Percentiles rank a stretch among this genome's conserved stretches.
These are phyloP conservation scores for Colletotrichum sp. DNA, from an alignment of 2,329 filamentous ascomycete species.

Conservation along the genomic window DNA sequence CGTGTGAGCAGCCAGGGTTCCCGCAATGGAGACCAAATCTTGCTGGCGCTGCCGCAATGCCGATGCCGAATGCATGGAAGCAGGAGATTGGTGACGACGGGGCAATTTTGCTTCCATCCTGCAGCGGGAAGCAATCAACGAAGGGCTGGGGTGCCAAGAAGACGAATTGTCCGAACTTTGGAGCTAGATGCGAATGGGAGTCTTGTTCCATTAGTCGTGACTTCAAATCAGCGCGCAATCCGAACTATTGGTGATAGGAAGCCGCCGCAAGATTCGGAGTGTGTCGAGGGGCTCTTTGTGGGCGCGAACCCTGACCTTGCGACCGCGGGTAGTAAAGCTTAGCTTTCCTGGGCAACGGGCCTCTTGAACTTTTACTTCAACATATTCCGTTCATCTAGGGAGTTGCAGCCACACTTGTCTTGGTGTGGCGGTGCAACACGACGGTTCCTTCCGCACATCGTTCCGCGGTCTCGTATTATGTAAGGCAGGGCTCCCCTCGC, in stretches of 20 bases:
- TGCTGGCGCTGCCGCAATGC: conserved; percentile 1
- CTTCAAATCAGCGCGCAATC: neutral
- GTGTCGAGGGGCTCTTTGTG: neutral
- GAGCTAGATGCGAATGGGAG: neutral
- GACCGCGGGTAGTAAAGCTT: conserved; percentile 6
- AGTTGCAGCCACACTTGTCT: neutral
- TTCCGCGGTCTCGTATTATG: neutral
- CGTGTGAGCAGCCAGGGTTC: neutral
- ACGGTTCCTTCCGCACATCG: neutral
- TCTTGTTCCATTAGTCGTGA: neutral
- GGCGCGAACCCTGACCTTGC: neutral
- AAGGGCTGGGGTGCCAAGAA: neutral
- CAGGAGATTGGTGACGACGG: neutral
- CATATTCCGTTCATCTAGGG: neutral
- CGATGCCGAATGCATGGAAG: conserved; percentile 7
- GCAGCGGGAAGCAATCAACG: neutral
- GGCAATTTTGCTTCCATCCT: neutral
- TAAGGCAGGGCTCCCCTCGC: neutral
- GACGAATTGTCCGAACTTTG: neutral
- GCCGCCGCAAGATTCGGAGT: neutral
- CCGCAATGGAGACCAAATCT: neutral
- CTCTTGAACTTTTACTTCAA: neutral
- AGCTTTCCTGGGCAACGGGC: neutral
- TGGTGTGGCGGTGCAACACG: neutral
- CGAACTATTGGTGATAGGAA: neutral